Conservation (phyloP, 2,329 filamentous ascomycete genomes). For the Chrysosporium queenslandicum region DNA sequence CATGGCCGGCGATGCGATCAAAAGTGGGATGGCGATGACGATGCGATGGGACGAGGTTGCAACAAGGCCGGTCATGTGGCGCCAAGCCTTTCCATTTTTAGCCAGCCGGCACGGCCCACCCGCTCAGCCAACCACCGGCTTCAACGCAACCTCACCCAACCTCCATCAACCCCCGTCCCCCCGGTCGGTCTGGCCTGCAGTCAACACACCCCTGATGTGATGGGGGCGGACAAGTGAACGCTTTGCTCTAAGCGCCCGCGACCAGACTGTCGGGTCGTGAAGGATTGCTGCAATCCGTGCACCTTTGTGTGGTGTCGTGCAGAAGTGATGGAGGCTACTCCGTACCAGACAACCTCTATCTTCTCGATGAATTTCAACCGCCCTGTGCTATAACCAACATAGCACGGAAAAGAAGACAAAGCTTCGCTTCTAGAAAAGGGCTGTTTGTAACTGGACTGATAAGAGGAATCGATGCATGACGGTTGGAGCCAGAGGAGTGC, state of each 20-base stretch:
- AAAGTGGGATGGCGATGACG: neutral
- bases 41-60: slow-evolving; percentile 1
- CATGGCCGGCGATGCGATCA: neutral
- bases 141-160: neutral
- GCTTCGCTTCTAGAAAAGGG: neutral
- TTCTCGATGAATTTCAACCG: too few species aligned
- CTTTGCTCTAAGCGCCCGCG: slow-evolving; percentile 3
- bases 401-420: too few species aligned
- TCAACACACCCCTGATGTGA: neutral
- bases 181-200: neutral
- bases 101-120: neutral
- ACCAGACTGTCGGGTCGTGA: slow-evolving; percentile 5
- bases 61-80: slow-evolving; percentile 7
- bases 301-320: too few species aligned
- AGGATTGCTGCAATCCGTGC: neutral
- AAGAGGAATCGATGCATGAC: too few species aligned
- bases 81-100: slow-evolving; percentile 5
- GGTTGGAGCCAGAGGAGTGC: too few species aligned
- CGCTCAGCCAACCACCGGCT: neutral
- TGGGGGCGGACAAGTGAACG: neutral
- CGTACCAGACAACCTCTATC: too few species aligned
- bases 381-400: too few species aligned
- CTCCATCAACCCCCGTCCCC: neutral
- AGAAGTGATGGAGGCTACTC: too few species aligned
- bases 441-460: too few species aligned